Base-by-base conservation (phyloP, 1,284 basidiomycete genomes). In the Filobasidium uniguttulatum region DNA sequence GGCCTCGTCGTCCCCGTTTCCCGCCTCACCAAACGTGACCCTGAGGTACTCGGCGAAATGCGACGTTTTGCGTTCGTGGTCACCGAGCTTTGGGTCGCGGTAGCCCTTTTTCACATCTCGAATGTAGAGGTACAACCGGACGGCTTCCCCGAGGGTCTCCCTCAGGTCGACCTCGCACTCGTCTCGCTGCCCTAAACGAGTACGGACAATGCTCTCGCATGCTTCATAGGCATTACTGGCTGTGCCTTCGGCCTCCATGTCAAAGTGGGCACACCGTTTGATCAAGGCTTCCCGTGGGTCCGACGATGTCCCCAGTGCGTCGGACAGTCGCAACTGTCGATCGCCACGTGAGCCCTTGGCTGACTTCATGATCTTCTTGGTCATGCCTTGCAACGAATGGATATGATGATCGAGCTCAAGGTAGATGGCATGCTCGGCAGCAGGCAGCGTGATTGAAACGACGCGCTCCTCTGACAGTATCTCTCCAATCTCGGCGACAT, bases 401-500 rank as follows among this genome's bases (percentile, higher is more conserved):
- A 96, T 73, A 61, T 93, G 85, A 60, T 96, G 90, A 61, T 93
- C 89, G n/a, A 96, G 76, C 65, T 96, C 90, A 31, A 94, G 75
- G 64, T 96, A 96, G 55, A 94, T 88, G 0, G 91, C 90, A 10
- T 86, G 83, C 65, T 96, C 91, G 0, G 91, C 87, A 0, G 91
- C 88, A 14, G 91, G 90, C 12, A 94, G 77, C 29, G 74, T 70
- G 38, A 94, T 77, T 31, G 75, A 73, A 60, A 82, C 74, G 38
- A 83, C 71, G 54, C 84, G 74, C 57, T 78, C 77, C 1, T 77
- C 76, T 63, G 80, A 87, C 1, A 84, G 83, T 54, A 96, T 91
- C 66, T 96, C 91, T 56, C 90, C 89, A 49, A 96, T 96, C 70
- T 96, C 91, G 6, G 90, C 89, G 50, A 93, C 82, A 64, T 96